Evolutionary conservation across 2,329 filamentous ascomycete genomes (phyloP).

Genomic region (Dryadomyces quercivorus): DNA sequence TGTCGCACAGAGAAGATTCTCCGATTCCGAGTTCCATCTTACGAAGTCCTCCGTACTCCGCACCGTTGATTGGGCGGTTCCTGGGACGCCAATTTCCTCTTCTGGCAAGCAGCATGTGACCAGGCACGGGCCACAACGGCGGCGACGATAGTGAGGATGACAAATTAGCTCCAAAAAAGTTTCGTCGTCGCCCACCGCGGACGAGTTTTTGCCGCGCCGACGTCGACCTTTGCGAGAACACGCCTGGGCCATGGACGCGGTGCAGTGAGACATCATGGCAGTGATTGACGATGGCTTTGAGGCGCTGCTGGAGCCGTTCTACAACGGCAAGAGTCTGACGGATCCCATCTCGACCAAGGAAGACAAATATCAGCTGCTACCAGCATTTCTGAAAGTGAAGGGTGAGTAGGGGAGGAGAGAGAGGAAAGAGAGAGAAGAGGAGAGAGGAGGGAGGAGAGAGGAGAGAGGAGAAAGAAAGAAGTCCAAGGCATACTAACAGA

Average conservation of each 20-base stretch:
- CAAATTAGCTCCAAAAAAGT: conserved; percentile 1
- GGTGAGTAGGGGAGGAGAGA: no score
- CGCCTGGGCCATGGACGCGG: no score
- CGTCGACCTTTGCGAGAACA: not conserved
- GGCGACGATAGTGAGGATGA: not conserved
- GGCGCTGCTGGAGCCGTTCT: conserved; percentile 54
- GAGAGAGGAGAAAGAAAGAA: no score
- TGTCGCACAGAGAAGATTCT: no score
- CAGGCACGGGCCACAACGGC: not conserved
- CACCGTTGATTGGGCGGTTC: no score
- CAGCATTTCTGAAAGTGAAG: conserved; percentile 97
- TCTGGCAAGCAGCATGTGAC: not conserved
- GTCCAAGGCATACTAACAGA: not conserved
- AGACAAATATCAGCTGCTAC: conserved; percentile 95
- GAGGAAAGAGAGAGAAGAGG: no score
- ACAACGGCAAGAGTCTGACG: conserved; percentile 55
- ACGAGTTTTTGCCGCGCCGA: not conserved
- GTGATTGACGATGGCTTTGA: conserved; percentile 51
- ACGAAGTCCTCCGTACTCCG: no score
- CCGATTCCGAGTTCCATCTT: no score
- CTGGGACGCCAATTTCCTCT: not conserved
- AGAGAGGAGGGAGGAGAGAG: no score
- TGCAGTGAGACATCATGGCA: conserved; percentile 27
- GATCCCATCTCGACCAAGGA: conserved; percentile 52
- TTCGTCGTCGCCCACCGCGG: not conserved